Percentiles rank a stretch among this genome's conserved stretches.
These are phyloP conservation scores for Cylindrotheca fusiformis DNA, from an alignment of 108 stramenopile genomes.

Conservation along the genomic window DNA sequence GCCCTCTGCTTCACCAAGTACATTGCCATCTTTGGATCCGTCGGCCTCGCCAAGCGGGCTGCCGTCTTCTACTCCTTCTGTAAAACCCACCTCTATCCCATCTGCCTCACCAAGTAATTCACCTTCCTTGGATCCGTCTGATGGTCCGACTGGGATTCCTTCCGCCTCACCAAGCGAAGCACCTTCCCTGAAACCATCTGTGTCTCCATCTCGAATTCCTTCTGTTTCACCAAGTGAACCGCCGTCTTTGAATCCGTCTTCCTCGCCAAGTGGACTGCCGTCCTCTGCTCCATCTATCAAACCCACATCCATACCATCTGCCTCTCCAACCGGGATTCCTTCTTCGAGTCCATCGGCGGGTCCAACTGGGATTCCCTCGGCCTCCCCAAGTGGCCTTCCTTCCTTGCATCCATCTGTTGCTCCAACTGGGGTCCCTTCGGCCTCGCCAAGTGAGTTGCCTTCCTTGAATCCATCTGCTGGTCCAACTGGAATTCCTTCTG, in stretches of 20 bases:
- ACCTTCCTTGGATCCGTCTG: not conserved
- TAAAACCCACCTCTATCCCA: not conserved
- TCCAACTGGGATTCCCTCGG: not conserved
- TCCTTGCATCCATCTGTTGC: not conserved
- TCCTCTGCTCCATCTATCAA: not conserved
- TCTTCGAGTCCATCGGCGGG: not conserved
- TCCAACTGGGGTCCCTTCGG: not conserved
- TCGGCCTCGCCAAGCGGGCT: not conserved
- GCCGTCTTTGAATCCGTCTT: not conserved
- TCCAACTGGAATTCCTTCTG: not conserved
- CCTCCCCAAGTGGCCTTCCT: not conserved
- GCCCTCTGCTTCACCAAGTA: not conserved
- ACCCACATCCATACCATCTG: too few relatives aligned
- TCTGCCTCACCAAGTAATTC: not conserved
- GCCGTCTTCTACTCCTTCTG: not conserved
- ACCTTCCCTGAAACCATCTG: not conserved
- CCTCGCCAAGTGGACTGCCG: not conserved
- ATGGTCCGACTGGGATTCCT: not conserved
- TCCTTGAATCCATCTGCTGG: not conserved
- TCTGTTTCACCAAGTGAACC: not conserved
- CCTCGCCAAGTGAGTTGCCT: not conserved
- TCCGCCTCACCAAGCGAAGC: not conserved
- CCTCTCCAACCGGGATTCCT: not conserved
- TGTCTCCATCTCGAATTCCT: too few relatives aligned
- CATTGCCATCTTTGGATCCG: not conserved